A percentile compares a stretch with the other conserved stretches of the same genome.
Conservation (phyloP, 345 rosid species). For the Eucalyptus tenuipes region DNA sequence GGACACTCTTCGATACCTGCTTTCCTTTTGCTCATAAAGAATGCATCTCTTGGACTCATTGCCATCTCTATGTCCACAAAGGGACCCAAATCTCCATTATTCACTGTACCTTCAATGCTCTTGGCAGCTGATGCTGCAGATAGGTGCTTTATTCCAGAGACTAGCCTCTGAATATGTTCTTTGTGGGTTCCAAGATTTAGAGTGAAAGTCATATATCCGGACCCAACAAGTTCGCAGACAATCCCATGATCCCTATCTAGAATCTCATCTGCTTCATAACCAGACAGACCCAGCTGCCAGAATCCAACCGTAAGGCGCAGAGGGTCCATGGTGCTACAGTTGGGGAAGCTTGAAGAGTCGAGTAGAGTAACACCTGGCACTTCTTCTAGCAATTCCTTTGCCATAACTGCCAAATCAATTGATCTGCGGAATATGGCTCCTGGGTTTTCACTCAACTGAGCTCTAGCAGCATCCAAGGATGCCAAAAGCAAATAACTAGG, state of each 20-base stretch:
- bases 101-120: neutral
- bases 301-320: slow-evolving; percentile 41
- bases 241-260: slow-evolving; percentile 17
- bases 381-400: slow-evolving; percentile 4
- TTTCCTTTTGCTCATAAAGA: slow-evolving; percentile 30
- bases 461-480: slow-evolving; percentile 56
- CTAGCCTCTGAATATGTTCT: slow-evolving; percentile 27
- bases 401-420: slow-evolving; percentile 20
- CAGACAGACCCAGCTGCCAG: slow-evolving; percentile 30
- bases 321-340: slow-evolving; percentile 26
- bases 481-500: slow-evolving; percentile 52
- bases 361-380: slow-evolving; percentile 26
- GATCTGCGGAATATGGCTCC: slow-evolving; percentile 15
- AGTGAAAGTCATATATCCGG: slow-evolving; percentile 20
- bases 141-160: slow-evolving; percentile 22
- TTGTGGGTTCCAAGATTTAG: slow-evolving; percentile 39
- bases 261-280: slow-evolving; percentile 42
- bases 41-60: slow-evolving; percentile 47
- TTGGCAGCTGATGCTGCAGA: neutral
- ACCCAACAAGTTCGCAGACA: slow-evolving; percentile 40
- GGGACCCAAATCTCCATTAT: slow-evolving; percentile 3
- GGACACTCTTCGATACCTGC: slow-evolving; percentile 22
- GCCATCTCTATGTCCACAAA: slow-evolving; percentile 14
- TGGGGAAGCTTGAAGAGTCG: slow-evolving; percentile 5
- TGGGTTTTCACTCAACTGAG: slow-evolving; percentile 36